These are phyloP conservation scores for Candida sphagnicola DNA, from an alignment of 805 yeast species.

Conservation along the genomic window DNA sequence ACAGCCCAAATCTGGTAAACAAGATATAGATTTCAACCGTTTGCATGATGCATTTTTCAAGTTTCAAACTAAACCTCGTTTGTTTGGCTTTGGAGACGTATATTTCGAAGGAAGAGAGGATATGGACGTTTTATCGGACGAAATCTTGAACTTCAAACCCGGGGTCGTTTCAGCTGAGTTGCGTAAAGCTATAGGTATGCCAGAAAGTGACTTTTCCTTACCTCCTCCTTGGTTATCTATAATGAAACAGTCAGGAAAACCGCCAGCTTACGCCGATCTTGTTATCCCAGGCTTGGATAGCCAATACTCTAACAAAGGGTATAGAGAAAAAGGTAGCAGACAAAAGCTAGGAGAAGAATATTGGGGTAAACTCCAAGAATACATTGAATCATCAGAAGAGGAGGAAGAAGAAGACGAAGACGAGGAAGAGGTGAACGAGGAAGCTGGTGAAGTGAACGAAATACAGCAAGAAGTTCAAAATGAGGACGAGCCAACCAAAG, in stretches of 20 bases:
- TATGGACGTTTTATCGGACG: slow-evolving; percentile 33
- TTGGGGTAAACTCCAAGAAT: slow-evolving; percentile 35
- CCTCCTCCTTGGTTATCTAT: slow-evolving; percentile 79
- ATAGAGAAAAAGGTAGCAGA: slow-evolving; percentile 14
- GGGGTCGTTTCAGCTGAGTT: slow-evolving; percentile 64
- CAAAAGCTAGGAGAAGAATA: slow-evolving; percentile 13
- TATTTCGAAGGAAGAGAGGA: slow-evolving; percentile 74
- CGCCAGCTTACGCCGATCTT: slow-evolving; percentile 75
- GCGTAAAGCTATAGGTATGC: slow-evolving; percentile 66
- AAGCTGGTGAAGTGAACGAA: slow-evolving; percentile 31
- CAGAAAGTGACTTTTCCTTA: slow-evolving; percentile 35
- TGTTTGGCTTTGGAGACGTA: slow-evolving; percentile 69
- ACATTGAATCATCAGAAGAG: slow-evolving; percentile 22
- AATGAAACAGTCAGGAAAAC: slow-evolving; percentile 71
- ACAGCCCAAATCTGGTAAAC: slow-evolving; percentile 81
- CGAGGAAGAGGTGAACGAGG: slow-evolving; percentile 54
- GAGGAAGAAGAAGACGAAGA: slow-evolving; percentile 40
- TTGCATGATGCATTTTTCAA: slow-evolving; percentile 85
- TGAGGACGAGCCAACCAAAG: slow-evolving; percentile 37
- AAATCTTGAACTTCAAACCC: slow-evolving; percentile 48
- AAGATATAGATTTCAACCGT: slow-evolving; percentile 82
- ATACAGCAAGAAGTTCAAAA: slow-evolving; percentile 49
- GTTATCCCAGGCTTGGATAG: slow-evolving; percentile 47
- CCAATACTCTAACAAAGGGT: slow-evolving; percentile 34
- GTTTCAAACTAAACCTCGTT: slow-evolving; percentile 67